These are phyloP conservation scores for Kandelia obovata DNA, from an alignment of 345 rosid genomes.

Conservation along the genomic window DNA sequence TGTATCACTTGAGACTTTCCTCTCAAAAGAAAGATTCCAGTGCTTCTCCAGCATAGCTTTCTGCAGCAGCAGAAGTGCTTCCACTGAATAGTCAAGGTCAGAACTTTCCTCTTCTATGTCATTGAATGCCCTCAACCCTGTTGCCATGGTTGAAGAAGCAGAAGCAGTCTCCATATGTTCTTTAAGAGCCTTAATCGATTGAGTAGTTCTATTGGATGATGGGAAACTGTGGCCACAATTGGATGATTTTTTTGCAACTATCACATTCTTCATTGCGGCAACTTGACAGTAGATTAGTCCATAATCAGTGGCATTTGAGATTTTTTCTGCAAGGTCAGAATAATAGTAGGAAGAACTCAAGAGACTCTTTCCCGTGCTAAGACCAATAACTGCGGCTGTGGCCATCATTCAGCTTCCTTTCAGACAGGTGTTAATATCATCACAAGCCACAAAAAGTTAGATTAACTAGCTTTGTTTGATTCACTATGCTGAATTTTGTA, in stretches of 20 bases:
- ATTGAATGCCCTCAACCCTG: constrained; percentile 34
- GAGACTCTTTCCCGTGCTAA: constrained; percentile 70
- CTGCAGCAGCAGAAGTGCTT: constrained; percentile 78
- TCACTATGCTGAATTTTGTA: constrained; percentile 5
- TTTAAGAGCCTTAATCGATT: constrained; percentile 58
- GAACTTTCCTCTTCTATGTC: constrained; percentile 44
- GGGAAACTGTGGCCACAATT: constrained; percentile 47
- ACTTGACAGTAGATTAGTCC: constrained; percentile 39
- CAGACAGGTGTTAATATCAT: constrained; percentile 23
- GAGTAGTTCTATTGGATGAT: constrained; percentile 38
- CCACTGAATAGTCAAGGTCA: constrained; percentile 55
- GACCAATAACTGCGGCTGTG: constrained; percentile 77
- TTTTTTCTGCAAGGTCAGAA: constrained; percentile 56
- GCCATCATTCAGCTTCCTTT: constrained; percentile 56
- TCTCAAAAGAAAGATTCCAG: constrained; percentile 83
- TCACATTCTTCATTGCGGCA: constrained; percentile 38
- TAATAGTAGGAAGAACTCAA: constrained; percentile 62
- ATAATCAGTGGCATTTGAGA: constrained; percentile 38
- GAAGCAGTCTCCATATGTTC: constrained; percentile 47
- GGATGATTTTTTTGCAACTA: constrained; percentile 52
- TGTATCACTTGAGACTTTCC: constrained; percentile 32
- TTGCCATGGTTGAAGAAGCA: constrained; percentile 34
- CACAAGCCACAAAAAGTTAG: constrained; percentile 26
- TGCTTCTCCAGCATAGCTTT: constrained; percentile 90
- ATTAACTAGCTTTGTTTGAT: constrained; percentile 12